These are phyloP conservation scores for Saccharata proteae DNA, from an alignment of 2,329 filamentous ascomycete species.

Conservation along the genomic window DNA sequence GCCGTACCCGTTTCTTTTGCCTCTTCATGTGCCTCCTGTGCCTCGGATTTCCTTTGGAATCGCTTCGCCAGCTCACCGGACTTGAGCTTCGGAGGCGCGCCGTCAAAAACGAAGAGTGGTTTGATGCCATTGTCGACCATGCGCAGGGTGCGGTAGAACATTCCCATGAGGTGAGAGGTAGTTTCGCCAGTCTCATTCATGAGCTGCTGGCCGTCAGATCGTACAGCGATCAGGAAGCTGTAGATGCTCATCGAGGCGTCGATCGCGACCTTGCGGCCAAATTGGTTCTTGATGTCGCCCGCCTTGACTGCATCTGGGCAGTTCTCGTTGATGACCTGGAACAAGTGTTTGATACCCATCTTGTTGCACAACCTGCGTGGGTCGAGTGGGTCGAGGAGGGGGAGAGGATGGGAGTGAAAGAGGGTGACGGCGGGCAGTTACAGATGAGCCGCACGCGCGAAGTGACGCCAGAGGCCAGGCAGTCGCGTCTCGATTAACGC, in stretches of 20 bases:
- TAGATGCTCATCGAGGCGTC: constrained; percentile 95
- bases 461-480: too few relatives aligned
- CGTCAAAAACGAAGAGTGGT: constrained; percentile 95
- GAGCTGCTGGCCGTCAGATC: constrained; percentile 90
- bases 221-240: constrained; percentile 94
- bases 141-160: constrained; percentile 97
- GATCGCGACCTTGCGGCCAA: constrained; percentile 95
- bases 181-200: constrained; percentile 93
- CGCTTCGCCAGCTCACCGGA: constrained; percentile 94
- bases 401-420: constrained; percentile 4
- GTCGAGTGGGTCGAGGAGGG: constrained; percentile 1
- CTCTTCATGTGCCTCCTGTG: constrained; percentile 79
- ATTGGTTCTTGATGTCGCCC: constrained; percentile 97
- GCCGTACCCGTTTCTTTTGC: constrained; percentile 95
- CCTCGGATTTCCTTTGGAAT: constrained; percentile 88
- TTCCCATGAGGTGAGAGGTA: constrained; percentile 95
- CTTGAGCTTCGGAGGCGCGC: constrained; percentile 92
- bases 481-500: too few relatives aligned
- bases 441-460: too few relatives aligned
- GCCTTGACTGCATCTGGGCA: constrained; percentile 92
- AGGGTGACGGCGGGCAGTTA: constrained; percentile 1
- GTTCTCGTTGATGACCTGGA: constrained; percentile 53
- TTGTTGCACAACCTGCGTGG: constrained; percentile 3
- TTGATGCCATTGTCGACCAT: constrained; percentile 99
- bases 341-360: constrained; percentile 33